A percentile compares a stretch with the other conserved stretches of the same genome.
Evolutionary conservation across 2,329 filamentous ascomycete species (phyloP).

Genomic region (Talaromyces sp.): DNA sequence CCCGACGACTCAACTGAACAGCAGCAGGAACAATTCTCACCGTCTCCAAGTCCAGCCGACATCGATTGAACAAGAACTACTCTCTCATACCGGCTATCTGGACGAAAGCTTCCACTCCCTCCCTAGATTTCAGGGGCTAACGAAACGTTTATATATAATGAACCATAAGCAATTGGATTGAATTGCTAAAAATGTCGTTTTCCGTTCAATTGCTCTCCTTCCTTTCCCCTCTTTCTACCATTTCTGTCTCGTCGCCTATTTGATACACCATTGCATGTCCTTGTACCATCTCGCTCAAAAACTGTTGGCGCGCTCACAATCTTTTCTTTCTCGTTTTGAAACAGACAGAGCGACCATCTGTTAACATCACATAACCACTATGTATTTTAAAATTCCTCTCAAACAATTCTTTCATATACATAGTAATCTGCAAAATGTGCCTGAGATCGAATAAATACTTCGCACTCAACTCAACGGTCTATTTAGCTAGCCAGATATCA

Average conservation of each 20-base stretch:
- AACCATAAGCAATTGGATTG: neutral
- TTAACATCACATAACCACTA: neutral
- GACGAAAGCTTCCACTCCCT: neutral
- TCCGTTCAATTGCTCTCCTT: neutral
- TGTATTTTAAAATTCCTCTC: neutral
- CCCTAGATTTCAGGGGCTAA: neutral
- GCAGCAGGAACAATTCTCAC: neutral
- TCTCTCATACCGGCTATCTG: neutral
- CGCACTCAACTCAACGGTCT: neutral
- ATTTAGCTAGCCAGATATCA: neutral
- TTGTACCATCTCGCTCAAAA: conserved; percentile 4
- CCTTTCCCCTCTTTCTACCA: neutral
- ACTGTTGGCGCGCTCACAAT: neutral
- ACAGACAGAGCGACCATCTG: neutral
- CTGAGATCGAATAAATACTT: neutral
- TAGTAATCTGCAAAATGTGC: neutral
- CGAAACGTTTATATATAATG: conserved; percentile 10
- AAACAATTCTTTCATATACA: neutral
- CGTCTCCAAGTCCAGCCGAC: conserved; percentile 13
- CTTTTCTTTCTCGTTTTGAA: neutral
- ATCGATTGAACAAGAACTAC: conserved; percentile 8
- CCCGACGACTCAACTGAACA: conserved; percentile 4
- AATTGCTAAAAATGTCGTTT: neutral
- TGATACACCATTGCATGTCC: conserved; percentile 3
- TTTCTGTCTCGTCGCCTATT: neutral